Percentiles rank a stretch among this genome's conserved stretches.
Evolutionary conservation across 805 yeast genomes (phyloP).

Genomic region (Yarrowia keelungensis): DNA sequence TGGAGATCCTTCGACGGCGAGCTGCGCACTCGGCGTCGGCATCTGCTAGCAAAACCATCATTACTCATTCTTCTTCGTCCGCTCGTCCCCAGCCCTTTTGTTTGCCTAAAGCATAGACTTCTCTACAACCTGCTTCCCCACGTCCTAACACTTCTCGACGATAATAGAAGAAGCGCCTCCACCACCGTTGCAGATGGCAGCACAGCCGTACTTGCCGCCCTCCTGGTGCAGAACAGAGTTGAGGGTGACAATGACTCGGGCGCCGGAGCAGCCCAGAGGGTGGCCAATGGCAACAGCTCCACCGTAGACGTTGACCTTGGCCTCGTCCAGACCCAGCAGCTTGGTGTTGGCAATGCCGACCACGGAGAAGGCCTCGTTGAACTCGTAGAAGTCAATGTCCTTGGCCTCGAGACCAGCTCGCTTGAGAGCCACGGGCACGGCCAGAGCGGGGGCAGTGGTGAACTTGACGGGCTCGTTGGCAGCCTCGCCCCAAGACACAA

Average conservation of each 20-base stretch:
- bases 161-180: constrained; percentile 98
- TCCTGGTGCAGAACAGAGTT: constrained; percentile 82
- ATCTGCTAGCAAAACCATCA: constrained; percentile 18
- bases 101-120: constrained; percentile 17
- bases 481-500: constrained; percentile 97
- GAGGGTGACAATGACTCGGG: constrained; percentile 89
- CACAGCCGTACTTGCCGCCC: constrained; percentile 86
- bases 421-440: constrained; percentile 94
- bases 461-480: constrained; percentile 94
- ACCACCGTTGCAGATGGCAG: constrained; percentile 99
- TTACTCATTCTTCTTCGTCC: no score
- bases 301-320: constrained; percentile 87
- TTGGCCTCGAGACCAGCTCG: constrained; percentile 72
- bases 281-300: constrained; percentile 97
- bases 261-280: constrained; percentile 95
- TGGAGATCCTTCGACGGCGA: background rate
- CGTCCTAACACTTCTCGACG: constrained; percentile 58
- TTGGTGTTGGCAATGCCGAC: constrained; percentile 91
- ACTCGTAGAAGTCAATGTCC: constrained; percentile 88
- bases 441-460: constrained; percentile 94
- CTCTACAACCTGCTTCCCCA: constrained; percentile 26
- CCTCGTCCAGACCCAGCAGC: constrained; percentile 65
- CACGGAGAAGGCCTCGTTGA: constrained; percentile 97
- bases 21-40: background rate
- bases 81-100: no score